Conservation (phyloP, 192 early-diverging fungal species). For the Coemansia furcata region DNA sequence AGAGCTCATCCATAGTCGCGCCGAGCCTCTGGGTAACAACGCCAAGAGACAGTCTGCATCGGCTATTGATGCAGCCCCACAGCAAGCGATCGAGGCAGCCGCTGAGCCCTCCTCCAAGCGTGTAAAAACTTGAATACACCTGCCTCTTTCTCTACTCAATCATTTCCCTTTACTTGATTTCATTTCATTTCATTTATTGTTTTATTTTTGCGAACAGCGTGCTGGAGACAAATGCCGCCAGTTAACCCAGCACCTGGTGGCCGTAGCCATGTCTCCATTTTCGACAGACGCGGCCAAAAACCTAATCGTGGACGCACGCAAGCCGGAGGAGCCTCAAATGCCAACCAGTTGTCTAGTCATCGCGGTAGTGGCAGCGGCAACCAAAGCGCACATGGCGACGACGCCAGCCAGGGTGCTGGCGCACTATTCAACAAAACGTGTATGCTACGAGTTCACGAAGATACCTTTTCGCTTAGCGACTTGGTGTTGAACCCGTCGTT, state of each 20-base stretch:
- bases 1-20: conserved; percentile 9
- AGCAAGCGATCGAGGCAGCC: neutral
- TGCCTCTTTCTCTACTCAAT: neutral
- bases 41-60: neutral
- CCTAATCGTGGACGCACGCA: conserved; percentile 21
- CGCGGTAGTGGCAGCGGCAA: conserved; percentile 3
- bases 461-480: conserved; percentile 33
- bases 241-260: conserved; percentile 2
- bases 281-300: conserved; percentile 35
- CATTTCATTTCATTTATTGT: neutral
- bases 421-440: conserved; percentile 40
- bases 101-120: conserved; percentile 1
- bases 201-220: neutral
- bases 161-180: neutral
- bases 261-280: conserved; percentile 36
- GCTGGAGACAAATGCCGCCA: conserved; percentile 17
- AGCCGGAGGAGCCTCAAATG: conserved; percentile 13
- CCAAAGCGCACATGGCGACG: conserved; percentile 18
- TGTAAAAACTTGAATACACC: neutral
- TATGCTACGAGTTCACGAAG: conserved; percentile 44
- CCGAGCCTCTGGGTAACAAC: neutral
- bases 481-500: conserved; percentile 44
- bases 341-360: neutral
- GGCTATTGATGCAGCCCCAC: neutral
- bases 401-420: conserved; percentile 7